Evolutionary conservation across 352 stramenopile species (phyloP).

Genomic region (Phytophthora quininea): DNA sequence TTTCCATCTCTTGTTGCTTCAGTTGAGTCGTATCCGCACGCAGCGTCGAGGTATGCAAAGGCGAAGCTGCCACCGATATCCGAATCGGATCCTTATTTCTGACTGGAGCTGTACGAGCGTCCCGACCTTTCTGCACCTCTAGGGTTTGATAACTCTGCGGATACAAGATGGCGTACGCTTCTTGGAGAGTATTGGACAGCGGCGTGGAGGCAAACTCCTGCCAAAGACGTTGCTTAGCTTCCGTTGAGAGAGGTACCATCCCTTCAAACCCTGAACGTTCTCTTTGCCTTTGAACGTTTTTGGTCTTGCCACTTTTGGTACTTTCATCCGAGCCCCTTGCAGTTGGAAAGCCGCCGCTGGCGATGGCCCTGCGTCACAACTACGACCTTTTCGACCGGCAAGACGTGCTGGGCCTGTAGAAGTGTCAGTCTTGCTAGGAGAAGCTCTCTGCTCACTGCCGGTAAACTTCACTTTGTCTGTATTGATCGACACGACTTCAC

Average conservation of each 20-base stretch:
- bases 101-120: not conserved
- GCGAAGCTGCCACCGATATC: not conserved
- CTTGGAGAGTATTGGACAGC: slow-evolving; percentile 50
- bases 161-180: slow-evolving; percentile 68
- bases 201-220: slow-evolving; percentile 40
- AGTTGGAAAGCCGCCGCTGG: slow-evolving; percentile 14
- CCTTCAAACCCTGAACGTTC: slow-evolving; percentile 16
- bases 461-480: not conserved
- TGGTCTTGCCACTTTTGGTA: slow-evolving; percentile 3
- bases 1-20: slow-evolving; percentile 25
- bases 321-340: slow-evolving; percentile 16
- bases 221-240: slow-evolving; percentile 52
- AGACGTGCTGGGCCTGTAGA: not conserved
- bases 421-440: not conserved
- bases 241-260: slow-evolving; percentile 32
- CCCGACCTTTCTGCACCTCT: not conserved
- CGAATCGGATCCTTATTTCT: not conserved
- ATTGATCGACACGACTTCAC: not conserved
- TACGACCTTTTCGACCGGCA: not conserved
- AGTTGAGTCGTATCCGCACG: slow-evolving; percentile 20
- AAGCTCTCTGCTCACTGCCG: not conserved
- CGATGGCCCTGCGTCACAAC: not conserved
- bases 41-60: slow-evolving; percentile 3
- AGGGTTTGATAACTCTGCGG: slow-evolving; percentile 41
- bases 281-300: not conserved